phyloP scores from a whole-genome alignment of 2,329 filamentous ascomycete genomes.

The Rhinocladiella similis region DNA sequence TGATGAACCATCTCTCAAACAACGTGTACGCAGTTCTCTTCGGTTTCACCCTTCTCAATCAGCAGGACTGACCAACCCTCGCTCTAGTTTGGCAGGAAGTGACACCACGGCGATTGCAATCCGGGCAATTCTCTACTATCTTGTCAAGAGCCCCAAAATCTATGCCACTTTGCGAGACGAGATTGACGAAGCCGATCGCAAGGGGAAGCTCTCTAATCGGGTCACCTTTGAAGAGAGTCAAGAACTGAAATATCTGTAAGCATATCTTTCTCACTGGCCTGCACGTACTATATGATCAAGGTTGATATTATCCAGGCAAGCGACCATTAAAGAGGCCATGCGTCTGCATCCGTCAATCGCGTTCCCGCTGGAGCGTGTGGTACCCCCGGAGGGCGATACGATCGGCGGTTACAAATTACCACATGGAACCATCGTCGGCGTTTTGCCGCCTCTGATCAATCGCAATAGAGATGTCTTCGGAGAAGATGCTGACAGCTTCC shows the following conservation, averaged over 20 bases:
- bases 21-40: conserved; percentile 2
- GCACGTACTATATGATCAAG: neutral
- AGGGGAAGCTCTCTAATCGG: neutral
- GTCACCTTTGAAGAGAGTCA: conserved; percentile 65
- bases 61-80: too few species aligned
- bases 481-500: conserved; percentile 60
- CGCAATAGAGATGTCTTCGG: conserved; percentile 67
- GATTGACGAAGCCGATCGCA: neutral
- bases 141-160: conserved; percentile 60
- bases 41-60: too few species aligned
- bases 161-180: conserved; percentile 3
- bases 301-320: conserved; percentile 57
- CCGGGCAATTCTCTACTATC: conserved; percentile 69
- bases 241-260: conserved; percentile 64
- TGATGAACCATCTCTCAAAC: conserved; percentile 17
- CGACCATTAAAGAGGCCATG: conserved; percentile 74
- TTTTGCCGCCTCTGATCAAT: conserved; percentile 73
- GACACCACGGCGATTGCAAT: conserved; percentile 77
- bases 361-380: conserved; percentile 69
- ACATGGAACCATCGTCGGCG: conserved; percentile 71
- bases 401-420: conserved; percentile 66
- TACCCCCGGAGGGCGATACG: conserved; percentile 62
- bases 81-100: conserved; percentile 55
- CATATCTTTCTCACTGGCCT: neutral
- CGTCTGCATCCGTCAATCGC: conserved; percentile 72